These are phyloP conservation scores for Fraxinus platypoda DNA, from an alignment of 305 asterid genomes.

Conservation along the genomic window DNA sequence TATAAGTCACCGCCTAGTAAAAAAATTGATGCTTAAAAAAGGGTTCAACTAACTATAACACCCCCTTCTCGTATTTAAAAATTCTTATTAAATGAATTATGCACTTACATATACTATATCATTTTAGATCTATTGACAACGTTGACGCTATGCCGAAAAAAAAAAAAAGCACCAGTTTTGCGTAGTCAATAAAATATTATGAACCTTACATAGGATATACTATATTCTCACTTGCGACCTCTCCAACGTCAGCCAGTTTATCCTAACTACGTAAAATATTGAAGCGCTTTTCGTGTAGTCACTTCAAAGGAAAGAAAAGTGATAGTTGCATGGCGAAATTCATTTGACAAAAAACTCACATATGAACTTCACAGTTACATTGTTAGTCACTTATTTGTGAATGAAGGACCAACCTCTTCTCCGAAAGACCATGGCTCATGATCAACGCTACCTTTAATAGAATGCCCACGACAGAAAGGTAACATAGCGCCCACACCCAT, in stretches of 20 bases:
- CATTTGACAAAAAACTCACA: not conserved
- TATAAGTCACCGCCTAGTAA: not conserved
- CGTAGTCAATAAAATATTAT: not conserved
- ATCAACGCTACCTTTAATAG: slow-evolving; percentile 17
- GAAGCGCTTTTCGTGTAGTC: not conserved
- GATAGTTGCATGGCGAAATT: not conserved
- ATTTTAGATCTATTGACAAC: not conserved
- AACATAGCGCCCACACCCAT: no score
- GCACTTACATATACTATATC: not conserved
- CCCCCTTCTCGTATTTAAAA: not conserved
- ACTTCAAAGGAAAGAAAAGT: slow-evolving; percentile 2
- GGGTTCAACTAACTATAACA: not conserved
- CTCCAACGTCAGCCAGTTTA: not conserved
- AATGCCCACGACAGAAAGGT: no score
- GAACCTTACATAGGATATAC: not conserved
- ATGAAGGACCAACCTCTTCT: slow-evolving; percentile 63
- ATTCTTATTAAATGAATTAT: not conserved
- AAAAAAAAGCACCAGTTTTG: not conserved
- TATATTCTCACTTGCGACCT: not conserved
- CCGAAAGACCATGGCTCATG: slow-evolving; percentile 99
- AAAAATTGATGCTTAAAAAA: not conserved
- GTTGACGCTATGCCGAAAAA: not conserved
- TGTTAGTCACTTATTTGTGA: not conserved
- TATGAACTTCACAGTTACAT: not conserved
- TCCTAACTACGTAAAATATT: not conserved